Evolutionary conservation across 2,329 filamentous ascomycete species (phyloP), one percentile per base, ranked within the genome.

Genomic region (Colletotrichum simmondsii): DNA sequence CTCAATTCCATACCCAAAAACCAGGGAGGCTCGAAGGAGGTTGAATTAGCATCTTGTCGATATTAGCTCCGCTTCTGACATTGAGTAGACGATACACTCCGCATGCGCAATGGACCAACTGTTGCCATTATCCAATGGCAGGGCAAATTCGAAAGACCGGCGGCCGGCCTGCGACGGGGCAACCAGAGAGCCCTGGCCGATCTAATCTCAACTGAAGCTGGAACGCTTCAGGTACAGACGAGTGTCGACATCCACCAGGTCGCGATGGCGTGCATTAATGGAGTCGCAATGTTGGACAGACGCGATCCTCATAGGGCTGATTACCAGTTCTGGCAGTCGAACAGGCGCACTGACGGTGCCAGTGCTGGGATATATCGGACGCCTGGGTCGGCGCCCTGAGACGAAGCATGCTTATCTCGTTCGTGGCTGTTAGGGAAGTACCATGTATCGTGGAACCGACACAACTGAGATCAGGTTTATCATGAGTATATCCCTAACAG

Each of bases 81-180:
- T 49, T 24, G 24, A 64, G 22, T 16, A 37, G 30, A 56, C 56
- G 62, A 61, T 66, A 19, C 32, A n/a, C 19, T 26, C 28, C 14
- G 19, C 32, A 16, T 14, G 32, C 22, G 22, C 32, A 37, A 46
- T 60, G 7, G 37, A 46, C 46, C 26, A n/a, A 24, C 14, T 32
- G 46, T 49, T 64, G 60, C 52, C 72, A 72, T 72, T 59, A 74
- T 68, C 72, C 68, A 74, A 74, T 74, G 49, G 57, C n/a, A 61
- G 28, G 19, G n/a, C 30, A 24, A 22, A 5, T 16, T 42, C 59
- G 59, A 61, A 35, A 14, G 57, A 37, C 59, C 69, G 58, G 28
- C 52, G 71, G 28, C 57, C 30, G 68, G 61, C 68, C 71, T 71
- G 68, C 61, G 71, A 73, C 71, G 26, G 68, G 68, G 68, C 71